Conservation (phyloP, 345 rosid genomes). For the Laguncularia racemosa region DNA sequence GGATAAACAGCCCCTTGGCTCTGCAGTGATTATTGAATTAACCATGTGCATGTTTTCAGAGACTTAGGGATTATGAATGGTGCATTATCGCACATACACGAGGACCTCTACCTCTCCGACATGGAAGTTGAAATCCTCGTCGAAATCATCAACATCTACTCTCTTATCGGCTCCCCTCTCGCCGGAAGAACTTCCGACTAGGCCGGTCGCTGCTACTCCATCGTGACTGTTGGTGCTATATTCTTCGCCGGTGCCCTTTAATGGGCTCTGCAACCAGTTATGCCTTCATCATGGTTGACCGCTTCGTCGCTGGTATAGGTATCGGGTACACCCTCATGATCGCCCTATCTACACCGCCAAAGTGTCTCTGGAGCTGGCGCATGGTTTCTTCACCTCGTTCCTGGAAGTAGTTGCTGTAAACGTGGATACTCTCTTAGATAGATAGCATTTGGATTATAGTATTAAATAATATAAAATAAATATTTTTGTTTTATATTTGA, state of each 20-base stretch:
- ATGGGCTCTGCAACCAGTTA: constrained; percentile 85
- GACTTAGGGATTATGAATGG: constrained; percentile 94
- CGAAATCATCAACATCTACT: constrained; percentile 57
- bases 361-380: constrained; percentile 74
- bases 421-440: no score
- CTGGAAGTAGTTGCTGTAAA: no score
- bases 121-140: constrained; percentile 39
- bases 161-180: constrained; percentile 61
- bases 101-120: constrained; percentile 37
- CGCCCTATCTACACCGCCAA: constrained; percentile 92
- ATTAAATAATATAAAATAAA: no score
- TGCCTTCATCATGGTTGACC: constrained; percentile 80
- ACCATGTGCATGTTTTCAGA: constrained; percentile 3
- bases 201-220: constrained; percentile 88
- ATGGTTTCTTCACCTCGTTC: constrained; percentile 87
- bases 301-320: constrained; percentile 84
- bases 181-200: constrained; percentile 88
- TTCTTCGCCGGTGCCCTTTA: constrained; percentile 82
- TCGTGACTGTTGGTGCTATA: constrained; percentile 69
- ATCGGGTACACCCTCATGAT: constrained; percentile 92
- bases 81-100: constrained; percentile 44
- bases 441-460: no score
- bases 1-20: no score
- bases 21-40: no score
- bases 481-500: no score